Evolutionary conservation across 805 yeast genomes (phyloP).

Genomic region (Kuraishia ogatae): DNA sequence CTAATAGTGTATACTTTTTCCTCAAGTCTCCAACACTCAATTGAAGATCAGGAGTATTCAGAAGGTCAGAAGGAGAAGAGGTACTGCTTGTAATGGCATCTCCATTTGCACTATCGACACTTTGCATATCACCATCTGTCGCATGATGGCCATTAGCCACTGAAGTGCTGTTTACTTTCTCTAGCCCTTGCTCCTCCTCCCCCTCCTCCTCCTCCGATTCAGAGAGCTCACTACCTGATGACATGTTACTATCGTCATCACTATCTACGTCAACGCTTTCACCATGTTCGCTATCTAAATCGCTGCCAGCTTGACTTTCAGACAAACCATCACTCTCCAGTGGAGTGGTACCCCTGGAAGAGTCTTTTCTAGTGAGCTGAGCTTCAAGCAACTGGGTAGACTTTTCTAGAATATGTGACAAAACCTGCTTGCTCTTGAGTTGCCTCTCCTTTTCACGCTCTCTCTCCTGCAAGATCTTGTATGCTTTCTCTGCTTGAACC

Average conservation of each 20-base stretch:
- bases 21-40: slow-evolving; percentile 48
- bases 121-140: neutral
- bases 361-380: slow-evolving; percentile 43
- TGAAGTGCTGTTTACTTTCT: slow-evolving; percentile 4
- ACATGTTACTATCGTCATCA: slow-evolving; percentile 1
- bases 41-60: slow-evolving; percentile 27
- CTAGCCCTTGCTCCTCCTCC: slow-evolving; percentile 18
- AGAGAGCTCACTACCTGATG: slow-evolving; percentile 13
- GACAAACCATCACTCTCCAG: slow-evolving; percentile 7
- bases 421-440: slow-evolving; percentile 76
- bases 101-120: neutral
- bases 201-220: slow-evolving; percentile 15
- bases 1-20: slow-evolving; percentile 41
- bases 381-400: slow-evolving; percentile 87
- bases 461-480: slow-evolving; percentile 60
- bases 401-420: slow-evolving; percentile 82
- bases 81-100: no score
- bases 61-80: neutral
- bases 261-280: neutral
- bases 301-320: slow-evolving; percentile 4
- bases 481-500: slow-evolving; percentile 82
- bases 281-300: neutral
- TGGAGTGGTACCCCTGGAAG: slow-evolving; percentile 9
- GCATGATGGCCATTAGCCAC: neutral
- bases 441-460: slow-evolving; percentile 75